Evolutionary conservation across 345 rosid species (phyloP).

Genomic region (Ceriops tagal): DNA sequence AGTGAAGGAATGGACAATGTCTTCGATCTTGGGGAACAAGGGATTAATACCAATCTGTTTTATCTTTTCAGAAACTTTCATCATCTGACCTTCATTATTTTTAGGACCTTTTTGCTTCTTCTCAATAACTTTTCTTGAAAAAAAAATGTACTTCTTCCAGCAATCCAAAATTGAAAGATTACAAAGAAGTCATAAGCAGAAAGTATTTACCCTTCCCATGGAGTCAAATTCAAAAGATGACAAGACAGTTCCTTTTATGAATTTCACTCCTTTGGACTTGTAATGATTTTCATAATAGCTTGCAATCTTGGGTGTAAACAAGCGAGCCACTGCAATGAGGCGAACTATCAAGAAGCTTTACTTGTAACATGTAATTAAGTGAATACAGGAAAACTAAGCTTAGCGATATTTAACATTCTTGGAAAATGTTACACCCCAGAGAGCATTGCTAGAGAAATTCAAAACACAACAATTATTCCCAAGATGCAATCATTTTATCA

Average conservation of each 20-base stretch:
- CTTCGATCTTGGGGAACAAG: too few species aligned
- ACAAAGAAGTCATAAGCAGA: background rate
- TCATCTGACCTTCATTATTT: background rate
- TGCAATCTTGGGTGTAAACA: constrained; percentile 86
- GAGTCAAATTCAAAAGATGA: constrained; percentile 72
- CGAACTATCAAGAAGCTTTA: background rate
- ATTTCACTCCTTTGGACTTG: constrained; percentile 71
- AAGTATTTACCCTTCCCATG: constrained; percentile 45
- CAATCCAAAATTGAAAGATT: background rate
- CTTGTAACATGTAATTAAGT: background rate
- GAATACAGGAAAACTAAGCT: background rate
- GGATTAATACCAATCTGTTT: background rate
- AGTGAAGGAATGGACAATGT: too few species aligned
- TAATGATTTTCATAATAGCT: constrained; percentile 70
- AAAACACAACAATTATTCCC: background rate
- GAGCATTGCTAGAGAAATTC: background rate
- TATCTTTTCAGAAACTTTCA: background rate
- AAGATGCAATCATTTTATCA: background rate
- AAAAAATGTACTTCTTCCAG: background rate
- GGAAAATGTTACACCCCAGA: background rate
- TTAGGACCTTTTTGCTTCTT: too few species aligned
- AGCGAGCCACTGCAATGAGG: constrained; percentile 69
- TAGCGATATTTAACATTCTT: background rate
- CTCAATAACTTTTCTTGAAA: background rate
- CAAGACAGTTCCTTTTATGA: constrained; percentile 79